Evolutionary conservation across 1,284 basidiomycete genomes (phyloP).

Genomic region (Rhodotorula sp.): DNA sequence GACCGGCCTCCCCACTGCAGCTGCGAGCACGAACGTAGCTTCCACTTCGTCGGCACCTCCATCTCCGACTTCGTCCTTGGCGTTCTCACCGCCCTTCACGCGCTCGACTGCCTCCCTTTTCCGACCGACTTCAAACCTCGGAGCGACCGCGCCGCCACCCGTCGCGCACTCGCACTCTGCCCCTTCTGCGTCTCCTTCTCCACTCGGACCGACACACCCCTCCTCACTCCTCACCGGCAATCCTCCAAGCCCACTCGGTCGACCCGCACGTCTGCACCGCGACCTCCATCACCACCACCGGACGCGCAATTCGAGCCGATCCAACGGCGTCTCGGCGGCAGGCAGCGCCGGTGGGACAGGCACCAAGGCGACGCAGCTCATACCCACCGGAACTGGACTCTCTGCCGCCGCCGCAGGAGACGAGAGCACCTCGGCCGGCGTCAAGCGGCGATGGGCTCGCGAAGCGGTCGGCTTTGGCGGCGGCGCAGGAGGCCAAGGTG

Average conservation of each 20-base stretch:
- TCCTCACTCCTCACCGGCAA: neutral
- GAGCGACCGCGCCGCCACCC: neutral
- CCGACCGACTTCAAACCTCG: neutral
- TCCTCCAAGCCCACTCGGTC: conserved; percentile 1
- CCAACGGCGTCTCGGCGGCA: neutral
- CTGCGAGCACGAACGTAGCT: neutral
- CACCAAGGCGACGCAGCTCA: neutral
- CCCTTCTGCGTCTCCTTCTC: neutral
- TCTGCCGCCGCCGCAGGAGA: neutral
- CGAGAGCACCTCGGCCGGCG: conserved; percentile 9
- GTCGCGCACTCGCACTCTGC: neutral
- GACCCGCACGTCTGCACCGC: neutral
- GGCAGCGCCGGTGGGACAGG: neutral
- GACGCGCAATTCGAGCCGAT: neutral
- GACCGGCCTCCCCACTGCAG: neutral
- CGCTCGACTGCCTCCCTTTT: neutral
- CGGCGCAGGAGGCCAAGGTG: neutral
- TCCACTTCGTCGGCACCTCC: conserved; percentile 4
- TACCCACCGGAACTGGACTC: neutral
- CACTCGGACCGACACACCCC: neutral
- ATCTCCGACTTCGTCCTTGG: conserved; percentile 6
- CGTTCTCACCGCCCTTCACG: conserved; percentile 11
- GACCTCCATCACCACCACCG: neutral
- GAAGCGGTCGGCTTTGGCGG: neutral
- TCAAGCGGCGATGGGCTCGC: conserved; percentile 31